Conservation (phyloP, 305 asterid species). For the Fraxinus angustifolia region DNA sequence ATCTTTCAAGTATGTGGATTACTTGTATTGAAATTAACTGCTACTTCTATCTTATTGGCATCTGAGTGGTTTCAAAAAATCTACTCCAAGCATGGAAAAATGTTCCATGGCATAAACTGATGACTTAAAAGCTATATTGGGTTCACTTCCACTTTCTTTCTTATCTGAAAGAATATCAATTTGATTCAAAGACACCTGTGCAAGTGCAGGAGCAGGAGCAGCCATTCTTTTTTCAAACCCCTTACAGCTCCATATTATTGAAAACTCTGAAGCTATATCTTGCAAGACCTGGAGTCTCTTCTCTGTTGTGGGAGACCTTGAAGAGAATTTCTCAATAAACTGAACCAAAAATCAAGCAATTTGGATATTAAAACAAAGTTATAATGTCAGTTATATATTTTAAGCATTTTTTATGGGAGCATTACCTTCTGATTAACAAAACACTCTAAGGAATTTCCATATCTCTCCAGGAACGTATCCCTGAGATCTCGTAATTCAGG, state of each 20-base stretch:
- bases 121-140: neutral
- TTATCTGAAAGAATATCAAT: conserved; percentile 11
- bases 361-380: conserved; percentile 25
- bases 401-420: conserved; percentile 4
- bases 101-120: neutral
- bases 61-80: neutral
- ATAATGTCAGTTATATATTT: neutral
- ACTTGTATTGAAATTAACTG: neutral
- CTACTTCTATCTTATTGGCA: neutral
- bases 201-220: conserved; percentile 33
- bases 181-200: conserved; percentile 45
- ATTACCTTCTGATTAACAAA: conserved; percentile 79
- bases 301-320: conserved; percentile 55
- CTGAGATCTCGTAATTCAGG: conserved; percentile 93
- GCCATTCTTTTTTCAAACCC: conserved; percentile 74
- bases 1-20: neutral
- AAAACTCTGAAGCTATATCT: conserved; percentile 74
- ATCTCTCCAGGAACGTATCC: conserved; percentile 73
- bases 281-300: conserved; percentile 65
- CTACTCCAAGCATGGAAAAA: neutral
- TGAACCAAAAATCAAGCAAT: conserved; percentile 37
- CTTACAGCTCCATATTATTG: conserved; percentile 70
- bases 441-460: conserved; percentile 48
- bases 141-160: neutral
- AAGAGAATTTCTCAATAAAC: conserved; percentile 78